These are phyloP conservation scores for Botrytis elliptica DNA, from an alignment of 2,329 filamentous ascomycete species.

Conservation along the genomic window DNA sequence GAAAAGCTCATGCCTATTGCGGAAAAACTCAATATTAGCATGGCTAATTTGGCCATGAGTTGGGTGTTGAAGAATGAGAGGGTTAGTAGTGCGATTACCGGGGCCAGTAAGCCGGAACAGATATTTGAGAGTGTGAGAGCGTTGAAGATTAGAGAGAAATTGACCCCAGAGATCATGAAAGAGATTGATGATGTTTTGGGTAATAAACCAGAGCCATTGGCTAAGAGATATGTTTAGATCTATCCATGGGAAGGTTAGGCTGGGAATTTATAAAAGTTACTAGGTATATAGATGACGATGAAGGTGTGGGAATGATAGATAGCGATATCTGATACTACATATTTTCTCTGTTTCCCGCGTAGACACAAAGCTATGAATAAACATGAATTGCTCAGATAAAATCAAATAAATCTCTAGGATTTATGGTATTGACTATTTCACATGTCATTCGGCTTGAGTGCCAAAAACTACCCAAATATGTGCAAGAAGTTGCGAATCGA, in stretches of 20 bases:
- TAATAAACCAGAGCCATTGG: slow-evolving; percentile 53
- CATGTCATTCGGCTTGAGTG: background rate
- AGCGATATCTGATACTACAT: background rate
- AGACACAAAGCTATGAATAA: background rate
- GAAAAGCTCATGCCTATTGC: slow-evolving; percentile 61
- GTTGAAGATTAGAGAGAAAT: slow-evolving; percentile 51
- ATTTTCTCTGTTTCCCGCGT: background rate
- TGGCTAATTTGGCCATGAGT: slow-evolving; percentile 53
- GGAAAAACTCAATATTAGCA: slow-evolving; percentile 57
- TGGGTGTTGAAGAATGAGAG: slow-evolving; percentile 64
- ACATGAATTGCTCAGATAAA: background rate
- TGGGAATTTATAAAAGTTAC: background rate
- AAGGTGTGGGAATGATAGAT: background rate
- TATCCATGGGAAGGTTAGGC: background rate
- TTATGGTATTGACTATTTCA: slow-evolving; percentile 4
- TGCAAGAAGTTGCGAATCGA: slow-evolving; percentile 6
- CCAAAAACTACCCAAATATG: slow-evolving; percentile 9
- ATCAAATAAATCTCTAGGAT: background rate
- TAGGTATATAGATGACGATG: background rate
- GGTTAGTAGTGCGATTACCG: slow-evolving; percentile 60
- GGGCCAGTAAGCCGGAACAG: slow-evolving; percentile 57
- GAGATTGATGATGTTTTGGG: slow-evolving; percentile 59
- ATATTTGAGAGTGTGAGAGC: slow-evolving; percentile 60
- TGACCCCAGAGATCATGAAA: slow-evolving; percentile 57
- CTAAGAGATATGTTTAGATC: slow-evolving; percentile 30